These are phyloP conservation scores for Pseudogymnoascus sp. DNA, from an alignment of 2,329 filamentous ascomycete genomes.

Conservation along the genomic window DNA sequence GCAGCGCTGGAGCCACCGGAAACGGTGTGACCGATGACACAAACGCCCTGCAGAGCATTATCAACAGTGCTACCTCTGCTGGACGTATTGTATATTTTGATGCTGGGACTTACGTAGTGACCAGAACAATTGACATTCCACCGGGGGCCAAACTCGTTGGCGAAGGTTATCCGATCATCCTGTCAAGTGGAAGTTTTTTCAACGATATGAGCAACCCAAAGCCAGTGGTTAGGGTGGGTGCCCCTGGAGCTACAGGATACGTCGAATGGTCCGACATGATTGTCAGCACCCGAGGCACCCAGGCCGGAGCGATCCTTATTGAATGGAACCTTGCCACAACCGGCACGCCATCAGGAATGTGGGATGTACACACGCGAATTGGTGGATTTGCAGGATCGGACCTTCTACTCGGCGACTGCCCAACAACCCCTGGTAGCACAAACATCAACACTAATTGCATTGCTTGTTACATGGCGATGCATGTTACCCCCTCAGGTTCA, in stretches of 20 bases:
- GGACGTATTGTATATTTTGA: slow-evolving; percentile 50
- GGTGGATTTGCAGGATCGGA: slow-evolving; percentile 43
- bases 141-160: slow-evolving; percentile 34
- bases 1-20: slow-evolving; percentile 40
- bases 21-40: slow-evolving; percentile 55
- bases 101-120: slow-evolving; percentile 47
- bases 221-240: slow-evolving; percentile 45
- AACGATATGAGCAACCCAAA: slow-evolving; percentile 36
- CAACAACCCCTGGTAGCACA: slow-evolving; percentile 48
- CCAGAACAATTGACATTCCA: slow-evolving; percentile 40
- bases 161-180: slow-evolving; percentile 37
- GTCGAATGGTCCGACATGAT: slow-evolving; percentile 59
- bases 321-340: slow-evolving; percentile 53
- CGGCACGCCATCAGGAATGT: slow-evolving; percentile 51
- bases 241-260: slow-evolving; percentile 45
- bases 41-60: slow-evolving; percentile 47
- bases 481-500: slow-evolving; percentile 26
- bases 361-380: slow-evolving; percentile 35
- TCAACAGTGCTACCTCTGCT: slow-evolving; percentile 42
- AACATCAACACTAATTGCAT: slow-evolving; percentile 28
- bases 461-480: slow-evolving; percentile 30
- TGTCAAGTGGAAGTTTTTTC: slow-evolving; percentile 36
- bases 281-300: slow-evolving; percentile 50
- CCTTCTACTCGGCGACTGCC: slow-evolving; percentile 36
- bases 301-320: slow-evolving; percentile 55